Percentiles rank a stretch among this genome's conserved stretches.
Conservation (phyloP, 768 basidiomycete genomes). For the Leccinum broughii region DNA sequence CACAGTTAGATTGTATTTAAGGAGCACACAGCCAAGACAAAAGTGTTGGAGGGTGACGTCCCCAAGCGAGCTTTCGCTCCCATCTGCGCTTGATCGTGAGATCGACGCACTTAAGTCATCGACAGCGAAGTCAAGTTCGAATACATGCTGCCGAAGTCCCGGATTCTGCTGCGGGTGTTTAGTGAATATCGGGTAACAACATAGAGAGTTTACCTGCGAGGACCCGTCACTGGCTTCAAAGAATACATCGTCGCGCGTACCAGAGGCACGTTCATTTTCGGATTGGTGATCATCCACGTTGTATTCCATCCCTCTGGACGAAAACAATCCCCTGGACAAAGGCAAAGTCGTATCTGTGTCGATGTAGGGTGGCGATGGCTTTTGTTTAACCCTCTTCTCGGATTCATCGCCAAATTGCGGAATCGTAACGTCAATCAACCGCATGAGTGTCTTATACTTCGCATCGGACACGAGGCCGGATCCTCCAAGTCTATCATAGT, state of each 20-base stretch:
- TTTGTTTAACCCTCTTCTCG: slow-evolving; percentile 23
- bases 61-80: slow-evolving; percentile 72
- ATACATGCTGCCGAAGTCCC: slow-evolving; percentile 55
- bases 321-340: slow-evolving; percentile 57
- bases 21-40: slow-evolving; percentile 66
- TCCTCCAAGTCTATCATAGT: slow-evolving; percentile 61
- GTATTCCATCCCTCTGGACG: slow-evolving; percentile 60
- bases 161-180: slow-evolving; percentile 24
- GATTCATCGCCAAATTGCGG: slow-evolving; percentile 69
- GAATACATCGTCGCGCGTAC: slow-evolving; percentile 57
- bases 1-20: slow-evolving; percentile 86
- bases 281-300: slow-evolving; percentile 60
- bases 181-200: background rate
- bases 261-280: slow-evolving; percentile 39
- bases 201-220: slow-evolving; percentile 44
- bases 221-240: slow-evolving; percentile 71
- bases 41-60: slow-evolving; percentile 80
- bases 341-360: slow-evolving; percentile 43
- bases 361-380: slow-evolving; percentile 20
- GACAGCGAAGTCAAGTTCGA: slow-evolving; percentile 88
- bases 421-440: slow-evolving; percentile 86
- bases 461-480: slow-evolving; percentile 70
- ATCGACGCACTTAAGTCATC: slow-evolving; percentile 78
- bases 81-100: slow-evolving; percentile 63
- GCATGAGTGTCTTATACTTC: slow-evolving; percentile 91